Conservation (phyloP, 352 stramenopile species). For the Phytophthora tentaculata region DNA sequence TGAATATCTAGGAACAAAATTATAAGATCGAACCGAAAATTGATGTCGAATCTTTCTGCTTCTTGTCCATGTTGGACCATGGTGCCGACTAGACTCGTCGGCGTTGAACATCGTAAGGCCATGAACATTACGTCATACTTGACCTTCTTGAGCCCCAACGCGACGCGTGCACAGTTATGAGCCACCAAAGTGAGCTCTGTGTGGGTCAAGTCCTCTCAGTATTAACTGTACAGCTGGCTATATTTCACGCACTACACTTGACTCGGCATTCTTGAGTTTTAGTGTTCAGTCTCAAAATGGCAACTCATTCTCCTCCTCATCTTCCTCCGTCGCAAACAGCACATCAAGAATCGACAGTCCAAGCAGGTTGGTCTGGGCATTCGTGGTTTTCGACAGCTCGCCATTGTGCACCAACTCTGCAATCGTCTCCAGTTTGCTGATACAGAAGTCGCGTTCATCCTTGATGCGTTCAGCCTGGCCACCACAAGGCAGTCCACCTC, state of each 20-base stretch:
- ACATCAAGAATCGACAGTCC: slow-evolving; percentile 76
- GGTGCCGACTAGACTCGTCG: slow-evolving; percentile 44
- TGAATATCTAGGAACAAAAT: not conserved
- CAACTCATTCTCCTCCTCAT: slow-evolving; percentile 20
- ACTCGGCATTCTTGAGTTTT: slow-evolving; percentile 49
- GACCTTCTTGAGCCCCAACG: slow-evolving; percentile 49
- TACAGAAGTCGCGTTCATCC: slow-evolving; percentile 98
- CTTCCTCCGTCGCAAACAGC: slow-evolving; percentile 71
- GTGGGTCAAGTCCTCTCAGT: not conserved
- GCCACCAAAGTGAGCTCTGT: not conserved
- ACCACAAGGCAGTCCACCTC: slow-evolving; percentile 4
- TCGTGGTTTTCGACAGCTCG: slow-evolving; percentile 44
- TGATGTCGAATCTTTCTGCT: no score
- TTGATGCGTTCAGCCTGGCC: slow-evolving; percentile 78
- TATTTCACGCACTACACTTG: not conserved
- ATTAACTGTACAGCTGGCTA: no score
- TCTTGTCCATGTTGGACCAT: no score
- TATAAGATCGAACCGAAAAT: no score
- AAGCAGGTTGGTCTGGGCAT: slow-evolving; percentile 42
- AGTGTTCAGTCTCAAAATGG: slow-evolving; percentile 12
- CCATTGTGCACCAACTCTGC: slow-evolving; percentile 92
- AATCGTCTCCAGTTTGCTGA: slow-evolving; percentile 96
- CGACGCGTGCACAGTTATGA: no score
- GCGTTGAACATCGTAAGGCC: slow-evolving; percentile 56
- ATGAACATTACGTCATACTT: slow-evolving; percentile 44